Conservation (phyloP, 2,329 filamentous ascomycete species). For the Exophiala bonariae region DNA sequence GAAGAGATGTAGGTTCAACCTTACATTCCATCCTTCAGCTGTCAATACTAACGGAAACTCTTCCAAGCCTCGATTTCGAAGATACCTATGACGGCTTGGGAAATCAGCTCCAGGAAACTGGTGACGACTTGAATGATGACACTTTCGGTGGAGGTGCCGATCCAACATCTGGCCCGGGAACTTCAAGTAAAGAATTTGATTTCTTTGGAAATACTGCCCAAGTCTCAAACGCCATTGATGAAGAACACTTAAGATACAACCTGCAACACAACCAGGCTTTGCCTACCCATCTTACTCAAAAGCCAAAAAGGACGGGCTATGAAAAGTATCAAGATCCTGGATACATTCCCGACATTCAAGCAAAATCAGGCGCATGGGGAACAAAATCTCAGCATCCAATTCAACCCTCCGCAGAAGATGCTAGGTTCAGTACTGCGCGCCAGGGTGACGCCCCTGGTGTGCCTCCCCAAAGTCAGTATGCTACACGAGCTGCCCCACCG, state of each 20-base stretch:
- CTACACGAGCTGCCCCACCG: conserved; percentile 35
- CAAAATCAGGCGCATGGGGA: conserved; percentile 90
- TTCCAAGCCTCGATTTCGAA: conserved; percentile 79
- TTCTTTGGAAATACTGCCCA: conserved; percentile 93
- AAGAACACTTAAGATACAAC: conserved; percentile 83
- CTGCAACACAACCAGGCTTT: conserved; percentile 59
- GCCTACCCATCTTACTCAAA: conserved; percentile 42
- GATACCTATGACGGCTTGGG: conserved; percentile 96
- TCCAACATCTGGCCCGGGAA: conserved; percentile 46
- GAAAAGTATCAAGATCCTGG: conserved; percentile 86
- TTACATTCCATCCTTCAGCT: too few relatives aligned
- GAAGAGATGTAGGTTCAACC: conserved; percentile 54
- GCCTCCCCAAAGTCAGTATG: conserved; percentile 28
- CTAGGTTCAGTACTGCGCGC: conserved; percentile 25
- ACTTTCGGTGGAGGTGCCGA: conserved; percentile 70
- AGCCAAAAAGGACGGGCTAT: conserved; percentile 77
- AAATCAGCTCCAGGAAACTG: conserved; percentile 84
- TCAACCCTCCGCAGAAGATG: conserved; percentile 23
- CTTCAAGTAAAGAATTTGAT: conserved; percentile 90
- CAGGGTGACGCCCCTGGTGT: conserved; percentile 16
- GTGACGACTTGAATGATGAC: conserved; percentile 95
- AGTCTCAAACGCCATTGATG: conserved; percentile 80
- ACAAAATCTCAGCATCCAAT: conserved; percentile 56
- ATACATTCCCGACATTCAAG: conserved; percentile 84
- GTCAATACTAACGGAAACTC: too few relatives aligned